Conservation (phyloP, 1,284 basidiomycete genomes). For the Phlebopus sp. region DNA sequence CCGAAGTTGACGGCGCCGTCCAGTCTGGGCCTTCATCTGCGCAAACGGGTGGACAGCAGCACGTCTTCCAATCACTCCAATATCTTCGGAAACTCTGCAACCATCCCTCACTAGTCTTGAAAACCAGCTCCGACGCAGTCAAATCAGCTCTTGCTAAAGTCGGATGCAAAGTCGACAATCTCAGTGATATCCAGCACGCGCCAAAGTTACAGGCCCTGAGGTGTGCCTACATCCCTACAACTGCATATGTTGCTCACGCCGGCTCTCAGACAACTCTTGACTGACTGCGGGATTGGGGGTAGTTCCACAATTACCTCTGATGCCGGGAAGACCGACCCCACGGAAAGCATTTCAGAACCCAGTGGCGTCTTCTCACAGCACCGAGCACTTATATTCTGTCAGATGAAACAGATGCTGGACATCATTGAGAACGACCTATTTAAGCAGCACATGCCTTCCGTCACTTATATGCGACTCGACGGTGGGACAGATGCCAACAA, state of each 20-base stretch:
- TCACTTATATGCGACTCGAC: conserved; percentile 98
- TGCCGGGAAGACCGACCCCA: conserved; percentile 59
- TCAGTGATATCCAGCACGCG: conserved; percentile 86
- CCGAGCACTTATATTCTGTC: conserved; percentile 97
- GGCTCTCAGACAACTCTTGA: conserved; percentile 76
- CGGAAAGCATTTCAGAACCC: conserved; percentile 55
- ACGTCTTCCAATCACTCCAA: conserved; percentile 95
- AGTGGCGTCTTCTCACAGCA: conserved; percentile 83
- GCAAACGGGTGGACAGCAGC: conserved; percentile 60
- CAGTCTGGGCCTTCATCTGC: conserved; percentile 41
- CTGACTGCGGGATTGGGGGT: conserved; percentile 91
- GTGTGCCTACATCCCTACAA: conserved; percentile 45
- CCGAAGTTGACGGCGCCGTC: conserved; percentile 64
- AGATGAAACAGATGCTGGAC: conserved; percentile 99
- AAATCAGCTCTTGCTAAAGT: conserved; percentile 62
- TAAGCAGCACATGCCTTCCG: conserved; percentile 87
- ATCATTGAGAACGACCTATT: conserved; percentile 96
- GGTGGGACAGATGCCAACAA: conserved; percentile 87
- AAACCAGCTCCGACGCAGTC: conserved; percentile 61
- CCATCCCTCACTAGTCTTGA: conserved; percentile 89
- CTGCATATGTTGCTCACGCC: conserved; percentile 4
- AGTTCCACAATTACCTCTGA: conserved; percentile 46
- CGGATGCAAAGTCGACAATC: conserved; percentile 38
- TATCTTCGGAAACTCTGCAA: conserved; percentile 98
- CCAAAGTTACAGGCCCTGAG: conserved; percentile 91